Evolutionary conservation across 2,329 filamentous ascomycete species (phyloP).

Genomic region (Diaporthe eres): DNA sequence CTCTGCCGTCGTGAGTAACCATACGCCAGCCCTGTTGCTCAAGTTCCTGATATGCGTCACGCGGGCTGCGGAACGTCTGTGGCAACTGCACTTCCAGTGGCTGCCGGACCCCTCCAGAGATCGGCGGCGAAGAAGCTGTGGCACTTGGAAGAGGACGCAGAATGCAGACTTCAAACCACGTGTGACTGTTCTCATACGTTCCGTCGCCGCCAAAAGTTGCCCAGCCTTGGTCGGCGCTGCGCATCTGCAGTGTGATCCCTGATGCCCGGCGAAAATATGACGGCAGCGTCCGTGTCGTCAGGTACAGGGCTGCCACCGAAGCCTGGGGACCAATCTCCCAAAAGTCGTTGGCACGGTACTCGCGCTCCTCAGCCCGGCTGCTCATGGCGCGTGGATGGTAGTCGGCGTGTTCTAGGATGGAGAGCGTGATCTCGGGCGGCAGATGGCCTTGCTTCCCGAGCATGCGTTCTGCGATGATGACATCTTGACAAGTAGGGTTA

Average conservation of each 20-base stretch:
- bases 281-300: conserved; percentile 12
- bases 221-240: conserved; percentile 44
- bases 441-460: background rate
- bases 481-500: conserved; percentile 24
- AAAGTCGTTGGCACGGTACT: background rate
- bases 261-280: conserved; percentile 1
- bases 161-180: conserved; percentile 45
- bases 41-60: background rate
- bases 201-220: conserved; percentile 41
- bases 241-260: conserved; percentile 44
- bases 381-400: conserved; percentile 8
- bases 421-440: conserved; percentile 7
- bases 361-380: background rate
- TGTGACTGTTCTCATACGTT: conserved; percentile 44
- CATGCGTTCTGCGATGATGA: background rate
- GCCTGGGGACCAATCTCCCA: conserved; percentile 13
- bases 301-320: conserved; percentile 24
- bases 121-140: background rate
- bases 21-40: background rate
- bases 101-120: no score
- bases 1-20: background rate
- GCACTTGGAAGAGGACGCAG: conserved; percentile 34
- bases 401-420: background rate
- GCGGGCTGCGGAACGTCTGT: conserved; percentile 6
- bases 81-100: background rate